A percentile compares a stretch with the other conserved stretches of the same genome.
These are phyloP conservation scores for Ceratobasidium sp. DNA, from an alignment of 1,284 basidiomycete species.

Conservation along the genomic window DNA sequence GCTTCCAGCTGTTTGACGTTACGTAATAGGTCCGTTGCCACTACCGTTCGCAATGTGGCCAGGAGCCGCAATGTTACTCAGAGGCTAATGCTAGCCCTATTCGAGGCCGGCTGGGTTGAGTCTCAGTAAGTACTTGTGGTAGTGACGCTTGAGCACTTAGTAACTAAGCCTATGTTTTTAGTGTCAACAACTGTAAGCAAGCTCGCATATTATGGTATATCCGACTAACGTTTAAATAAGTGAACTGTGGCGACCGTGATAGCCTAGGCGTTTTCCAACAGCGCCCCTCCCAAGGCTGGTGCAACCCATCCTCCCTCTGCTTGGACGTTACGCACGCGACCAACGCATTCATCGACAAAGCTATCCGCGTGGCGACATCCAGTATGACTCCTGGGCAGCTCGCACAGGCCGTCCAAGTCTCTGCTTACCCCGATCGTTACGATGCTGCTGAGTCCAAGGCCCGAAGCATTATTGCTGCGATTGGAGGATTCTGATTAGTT, in stretches of 20 bases:
- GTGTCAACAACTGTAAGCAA: slow-evolving; percentile 30
- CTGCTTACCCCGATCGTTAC: slow-evolving; percentile 21
- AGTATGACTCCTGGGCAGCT: slow-evolving; percentile 22
- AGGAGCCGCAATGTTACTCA: slow-evolving; percentile 25
- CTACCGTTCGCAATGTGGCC: slow-evolving; percentile 17
- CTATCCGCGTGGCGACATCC: slow-evolving; percentile 19
- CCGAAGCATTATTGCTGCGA: slow-evolving; percentile 19
- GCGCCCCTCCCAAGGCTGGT: slow-evolving; percentile 33
- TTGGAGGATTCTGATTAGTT: slow-evolving; percentile 31
- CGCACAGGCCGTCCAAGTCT: slow-evolving; percentile 38
- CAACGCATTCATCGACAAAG: slow-evolving; percentile 38
- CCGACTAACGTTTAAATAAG: background rate
- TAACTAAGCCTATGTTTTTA: background rate
- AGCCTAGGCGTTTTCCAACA: slow-evolving; percentile 38
- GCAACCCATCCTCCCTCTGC: slow-evolving; percentile 21
- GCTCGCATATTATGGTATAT: background rate
- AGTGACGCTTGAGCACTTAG: background rate
- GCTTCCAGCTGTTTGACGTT: background rate
- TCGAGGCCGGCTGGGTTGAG: slow-evolving; percentile 32
- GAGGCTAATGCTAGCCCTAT: slow-evolving; percentile 23
- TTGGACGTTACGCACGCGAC: slow-evolving; percentile 35
- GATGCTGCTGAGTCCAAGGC: slow-evolving; percentile 33
- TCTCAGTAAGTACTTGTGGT: slow-evolving; percentile 3
- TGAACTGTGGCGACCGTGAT: slow-evolving; percentile 38
- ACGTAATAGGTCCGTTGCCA: background rate